Base-by-base conservation (phyloP, 1,284 basidiomycete genomes). In the Leccinum pachyderme region DNA sequence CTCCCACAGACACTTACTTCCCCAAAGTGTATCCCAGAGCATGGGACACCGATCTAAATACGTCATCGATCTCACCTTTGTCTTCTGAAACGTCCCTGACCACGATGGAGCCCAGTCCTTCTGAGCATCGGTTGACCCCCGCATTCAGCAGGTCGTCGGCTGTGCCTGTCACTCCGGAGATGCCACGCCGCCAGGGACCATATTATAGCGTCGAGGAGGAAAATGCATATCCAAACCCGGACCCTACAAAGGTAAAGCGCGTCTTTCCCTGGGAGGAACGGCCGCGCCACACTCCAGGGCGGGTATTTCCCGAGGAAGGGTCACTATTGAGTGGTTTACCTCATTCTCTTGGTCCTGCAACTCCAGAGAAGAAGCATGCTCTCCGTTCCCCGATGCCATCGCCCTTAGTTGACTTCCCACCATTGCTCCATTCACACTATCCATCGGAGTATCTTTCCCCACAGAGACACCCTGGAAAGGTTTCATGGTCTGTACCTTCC, bases 181-280 rank as follows among this genome's bases (percentile, higher is more conserved):
- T 76, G 41, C 73, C 86, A 43, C 69, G 82, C 22, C 77, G 74
- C 31, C 81, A 87, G 70, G 84, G 86, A 1, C 79, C 85, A 62
- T 82, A 90, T 69, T 74, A 78, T 49, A 78, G 81, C 66, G 80
- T 88, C 15, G 80, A 82, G n/a, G 56, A 55, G 41, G 52, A 44
- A 29, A 56, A 59, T 33, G 47, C 59, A 5, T 56, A 74, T 15
- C 80, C 81, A 8, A 79, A 76, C 53, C 93, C 95, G 1, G 88
- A 95, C 67, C 80, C 76, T 15, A 74, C 72, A 28, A 90, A 89
- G 63, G 82, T 95, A 28, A 86, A 87, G 61, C 76, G 81, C 25
- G 78, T 97, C n/a, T 98, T 98, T 70, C 95, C 95, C 7, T 98
- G 95, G 95, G 95, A 98, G 70, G 80, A 83, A 54, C 81, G 80